A percentile compares a stretch with the other conserved stretches of the same genome.
Evolutionary conservation across 2,329 filamentous ascomycete genomes (phyloP).

Genomic region (Aspergillus hortae): DNA sequence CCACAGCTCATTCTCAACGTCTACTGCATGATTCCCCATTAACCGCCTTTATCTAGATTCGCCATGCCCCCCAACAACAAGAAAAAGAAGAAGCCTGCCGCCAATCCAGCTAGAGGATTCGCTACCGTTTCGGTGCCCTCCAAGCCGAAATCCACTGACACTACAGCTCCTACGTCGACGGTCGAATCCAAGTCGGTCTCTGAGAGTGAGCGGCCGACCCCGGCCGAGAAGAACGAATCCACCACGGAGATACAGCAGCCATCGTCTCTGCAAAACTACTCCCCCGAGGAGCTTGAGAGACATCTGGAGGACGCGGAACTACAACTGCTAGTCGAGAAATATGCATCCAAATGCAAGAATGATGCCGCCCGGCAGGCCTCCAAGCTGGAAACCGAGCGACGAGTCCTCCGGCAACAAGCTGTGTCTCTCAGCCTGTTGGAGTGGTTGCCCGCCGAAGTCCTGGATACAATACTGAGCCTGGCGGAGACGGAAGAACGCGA

Average conservation of each 20-base stretch:
- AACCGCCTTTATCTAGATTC: neutral
- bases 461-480: conserved; percentile 73
- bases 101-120: conserved; percentile 87
- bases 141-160: conserved; percentile 60
- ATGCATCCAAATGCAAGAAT: conserved; percentile 72
- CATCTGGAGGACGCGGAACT: conserved; percentile 89
- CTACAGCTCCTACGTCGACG: conserved; percentile 25
- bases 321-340: conserved; percentile 80
- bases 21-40: neutral
- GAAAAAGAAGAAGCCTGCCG: conserved; percentile 88
- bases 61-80: conserved; percentile 68
- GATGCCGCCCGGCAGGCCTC: conserved; percentile 73
- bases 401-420: conserved; percentile 75
- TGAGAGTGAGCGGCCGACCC: conserved; percentile 28
- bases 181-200: conserved; percentile 28
- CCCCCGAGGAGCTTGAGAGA: conserved; percentile 82
- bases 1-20: neutral
- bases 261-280: conserved; percentile 54
- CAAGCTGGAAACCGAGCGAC: conserved; percentile 79
- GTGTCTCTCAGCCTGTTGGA: conserved; percentile 68
- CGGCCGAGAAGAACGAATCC: conserved; percentile 15
- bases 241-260: conserved; percentile 13
- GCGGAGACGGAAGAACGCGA: conserved; percentile 39
- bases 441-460: conserved; percentile 77
- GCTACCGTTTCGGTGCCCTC: conserved; percentile 90